These are phyloP conservation scores for Euptelea pleiosperma DNA, from an alignment of 164 flowering plant species.

Conservation along the genomic window DNA sequence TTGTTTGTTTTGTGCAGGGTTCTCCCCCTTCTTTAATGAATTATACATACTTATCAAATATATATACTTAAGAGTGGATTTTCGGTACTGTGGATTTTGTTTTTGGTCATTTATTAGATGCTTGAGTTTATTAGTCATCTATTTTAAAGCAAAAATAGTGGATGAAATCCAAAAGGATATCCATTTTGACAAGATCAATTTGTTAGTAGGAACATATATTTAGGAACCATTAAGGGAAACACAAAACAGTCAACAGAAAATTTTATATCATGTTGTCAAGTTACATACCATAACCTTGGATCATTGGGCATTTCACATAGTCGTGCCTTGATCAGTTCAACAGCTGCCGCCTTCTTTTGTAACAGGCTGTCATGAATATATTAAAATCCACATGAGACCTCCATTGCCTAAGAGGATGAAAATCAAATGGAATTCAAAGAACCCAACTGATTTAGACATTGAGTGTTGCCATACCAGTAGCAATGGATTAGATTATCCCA, in stretches of 20 bases:
- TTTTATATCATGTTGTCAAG: not conserved
- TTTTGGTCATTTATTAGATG: no score
- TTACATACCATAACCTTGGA: slow-evolving; percentile 77
- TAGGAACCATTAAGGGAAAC: not conserved
- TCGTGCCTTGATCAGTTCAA: slow-evolving; percentile 77
- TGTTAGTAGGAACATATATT: not conserved
- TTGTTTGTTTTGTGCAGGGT: no score
- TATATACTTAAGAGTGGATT: no score
- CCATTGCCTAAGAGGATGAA: slow-evolving; percentile 2
- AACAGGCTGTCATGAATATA: slow-evolving; percentile 43
- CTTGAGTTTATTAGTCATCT: no score
- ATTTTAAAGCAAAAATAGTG: not conserved
- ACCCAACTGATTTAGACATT: not conserved
- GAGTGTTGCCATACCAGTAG: slow-evolving; percentile 45
- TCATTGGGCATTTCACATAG: slow-evolving; percentile 63
- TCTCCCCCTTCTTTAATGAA: no score
- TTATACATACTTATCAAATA: no score
- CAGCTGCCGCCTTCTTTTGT: slow-evolving; percentile 91
- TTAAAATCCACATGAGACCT: slow-evolving; percentile 8
- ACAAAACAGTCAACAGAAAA: not conserved
- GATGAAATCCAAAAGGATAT: not conserved
- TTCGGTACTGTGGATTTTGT: no score
- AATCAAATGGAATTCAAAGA: not conserved
- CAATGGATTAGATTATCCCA: slow-evolving; percentile 95
- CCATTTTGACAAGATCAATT: not conserved